phyloP scores from a whole-genome alignment of 2,329 filamentous ascomycete species.

The Penicillium freii region DNA sequence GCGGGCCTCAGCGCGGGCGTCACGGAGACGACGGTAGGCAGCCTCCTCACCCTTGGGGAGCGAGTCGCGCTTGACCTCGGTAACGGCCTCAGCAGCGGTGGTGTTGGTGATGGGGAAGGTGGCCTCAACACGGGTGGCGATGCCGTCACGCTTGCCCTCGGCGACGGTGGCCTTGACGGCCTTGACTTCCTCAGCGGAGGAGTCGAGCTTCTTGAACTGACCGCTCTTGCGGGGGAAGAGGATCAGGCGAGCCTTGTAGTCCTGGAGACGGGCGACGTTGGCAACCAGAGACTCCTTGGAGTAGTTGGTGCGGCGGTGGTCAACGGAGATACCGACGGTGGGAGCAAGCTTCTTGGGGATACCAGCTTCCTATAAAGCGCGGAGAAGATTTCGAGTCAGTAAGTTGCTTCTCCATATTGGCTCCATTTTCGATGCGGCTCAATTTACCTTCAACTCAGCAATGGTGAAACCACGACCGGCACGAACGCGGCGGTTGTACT shows the following conservation, averaged over 20 bases:
- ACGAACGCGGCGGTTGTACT: constrained; percentile 98
- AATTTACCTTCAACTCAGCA: constrained; percentile 89
- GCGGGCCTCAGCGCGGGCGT: constrained; percentile 79
- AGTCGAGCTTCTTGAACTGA: constrained; percentile 90
- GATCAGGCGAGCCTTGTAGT: constrained; percentile 94
- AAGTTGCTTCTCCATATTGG: neutral
- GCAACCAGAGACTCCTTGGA: constrained; percentile 89
- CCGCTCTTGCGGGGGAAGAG: constrained; percentile 95
- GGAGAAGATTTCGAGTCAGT: constrained; percentile 18
- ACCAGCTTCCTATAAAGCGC: constrained; percentile 71
- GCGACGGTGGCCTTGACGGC: constrained; percentile 59
- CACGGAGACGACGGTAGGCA: constrained; percentile 83
- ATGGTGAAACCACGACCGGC: constrained; percentile 97
- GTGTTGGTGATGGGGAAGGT: constrained; percentile 71
- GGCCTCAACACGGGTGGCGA: constrained; percentile 54
- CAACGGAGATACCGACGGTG: constrained; percentile 96
- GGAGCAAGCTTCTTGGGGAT: constrained; percentile 91
- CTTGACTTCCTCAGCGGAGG: constrained; percentile 77
- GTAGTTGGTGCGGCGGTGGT: constrained; percentile 94
- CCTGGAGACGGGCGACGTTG: constrained; percentile 97
- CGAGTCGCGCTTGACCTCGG: constrained; percentile 78
- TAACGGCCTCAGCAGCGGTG: constrained; percentile 57
- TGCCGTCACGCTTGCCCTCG: constrained; percentile 52
- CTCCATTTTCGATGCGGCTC: constrained; percentile 4
- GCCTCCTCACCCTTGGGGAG: constrained; percentile 76